phyloP scores from a whole-genome alignment of 2,329 filamentous ascomycete genomes.

The Pseudogymnoascus sp. region DNA sequence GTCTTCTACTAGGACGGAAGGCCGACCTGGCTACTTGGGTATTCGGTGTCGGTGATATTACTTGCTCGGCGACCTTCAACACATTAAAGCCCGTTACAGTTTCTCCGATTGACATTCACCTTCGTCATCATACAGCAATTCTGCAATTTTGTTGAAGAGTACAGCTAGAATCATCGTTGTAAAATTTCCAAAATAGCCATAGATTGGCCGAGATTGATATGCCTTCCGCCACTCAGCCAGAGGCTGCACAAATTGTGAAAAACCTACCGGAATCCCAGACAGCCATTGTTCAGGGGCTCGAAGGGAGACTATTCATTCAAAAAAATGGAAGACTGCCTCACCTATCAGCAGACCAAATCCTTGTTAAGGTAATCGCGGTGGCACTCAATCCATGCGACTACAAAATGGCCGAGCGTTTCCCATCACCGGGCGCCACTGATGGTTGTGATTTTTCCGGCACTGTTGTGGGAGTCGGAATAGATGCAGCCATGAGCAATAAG shows the following conservation, averaged over 20 bases:
- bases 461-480: constrained; percentile 24
- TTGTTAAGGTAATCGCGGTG: constrained; percentile 21
- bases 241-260: not conserved
- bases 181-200: not conserved
- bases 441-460: constrained; percentile 29
- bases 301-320: constrained; percentile 4
- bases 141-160: not conserved
- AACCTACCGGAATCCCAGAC: not conserved
- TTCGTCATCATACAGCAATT: not conserved
- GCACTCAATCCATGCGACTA: constrained; percentile 28
- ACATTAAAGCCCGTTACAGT: not conserved
- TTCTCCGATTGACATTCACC: not conserved
- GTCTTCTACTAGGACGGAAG: not conserved
- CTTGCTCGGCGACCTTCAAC: not conserved
- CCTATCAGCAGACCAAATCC: constrained; percentile 15
- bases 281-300: not conserved
- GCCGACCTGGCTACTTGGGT: not conserved
- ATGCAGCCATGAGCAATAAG: constrained; percentile 11
- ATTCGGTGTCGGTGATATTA: not conserved
- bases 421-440: constrained; percentile 18
- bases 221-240: not conserved
- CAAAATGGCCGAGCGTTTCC: constrained; percentile 25
- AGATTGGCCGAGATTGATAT: not conserved
- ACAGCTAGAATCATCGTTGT: not conserved
- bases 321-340: not conserved